Conservation (phyloP, 805 yeast species). For the Tetrapisispora nanseiensis region DNA sequence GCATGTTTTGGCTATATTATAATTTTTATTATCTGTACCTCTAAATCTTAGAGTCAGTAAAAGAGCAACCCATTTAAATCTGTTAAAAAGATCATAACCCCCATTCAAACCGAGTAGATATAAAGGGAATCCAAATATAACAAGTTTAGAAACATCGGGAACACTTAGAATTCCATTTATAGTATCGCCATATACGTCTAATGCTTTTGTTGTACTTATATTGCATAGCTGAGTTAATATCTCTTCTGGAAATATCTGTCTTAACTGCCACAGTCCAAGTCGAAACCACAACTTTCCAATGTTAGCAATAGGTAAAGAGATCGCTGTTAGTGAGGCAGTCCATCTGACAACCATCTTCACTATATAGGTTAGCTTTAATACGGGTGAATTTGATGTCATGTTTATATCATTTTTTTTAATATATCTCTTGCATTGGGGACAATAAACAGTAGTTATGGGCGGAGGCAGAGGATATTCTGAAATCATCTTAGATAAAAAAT, state of each 20-base stretch:
- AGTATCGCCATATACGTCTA: conserved; percentile 21
- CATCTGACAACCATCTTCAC: conserved; percentile 4
- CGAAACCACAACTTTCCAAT: conserved; percentile 15
- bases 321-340: conserved; percentile 1
- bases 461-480: conserved; percentile 3
- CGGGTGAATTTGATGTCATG: conserved; percentile 2
- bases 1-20: not conserved
- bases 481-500: conserved; percentile 1
- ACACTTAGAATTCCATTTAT: conserved; percentile 15
- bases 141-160: conserved; percentile 9
- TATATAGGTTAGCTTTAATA: conserved; percentile 1
- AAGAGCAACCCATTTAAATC: conserved; percentile 14
- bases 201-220: conserved; percentile 20
- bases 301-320: conserved; percentile 6
- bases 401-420: not conserved
- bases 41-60: conserved; percentile 5
- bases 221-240: conserved; percentile 15
- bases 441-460: conserved; percentile 7
- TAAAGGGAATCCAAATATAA: conserved; percentile 17
- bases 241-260: conserved; percentile 23
- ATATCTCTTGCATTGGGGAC: conserved; percentile 18
- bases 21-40: not conserved
- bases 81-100: conserved; percentile 4
- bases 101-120: conserved; percentile 8
- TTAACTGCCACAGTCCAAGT: conserved; percentile 21